Evolutionary conservation across 805 yeast genomes (phyloP), one percentile per base, ranked within the genome.

Genomic region (Torulaspora delbrueckii): DNA sequence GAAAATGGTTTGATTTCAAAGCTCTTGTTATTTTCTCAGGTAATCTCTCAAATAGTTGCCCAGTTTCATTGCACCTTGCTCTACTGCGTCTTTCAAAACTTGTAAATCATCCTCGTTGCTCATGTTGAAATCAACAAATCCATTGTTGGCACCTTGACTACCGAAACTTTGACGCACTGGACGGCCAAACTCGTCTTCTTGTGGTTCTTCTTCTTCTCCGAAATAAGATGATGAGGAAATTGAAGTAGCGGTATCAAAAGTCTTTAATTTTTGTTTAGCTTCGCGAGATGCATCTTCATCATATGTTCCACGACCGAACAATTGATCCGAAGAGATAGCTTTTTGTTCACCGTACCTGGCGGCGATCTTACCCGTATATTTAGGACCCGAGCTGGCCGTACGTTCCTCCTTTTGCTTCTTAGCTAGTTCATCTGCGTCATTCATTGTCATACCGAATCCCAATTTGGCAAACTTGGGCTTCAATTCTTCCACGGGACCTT

Each of bases 271-370:
- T n/a, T 77, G 62, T 52, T 76, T 76, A 1, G 97, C 97, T 66
- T 89, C 96, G 37, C 75, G 75, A 45, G 84, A 84, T 32, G 86
- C 86, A 2, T 73, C 74, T 53, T 85, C 84, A 59, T 88, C 97
- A 60, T 78, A 87, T 22, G 81, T 71, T 35, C 90, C 91, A 60
- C 96, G 82, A 14, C 96, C 96, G 66, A 93, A 93, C 59, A 78
- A 80, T 70, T 90, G 95, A 68, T 93, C 98, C 1, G 97, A 90
- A 0, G 98, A 93, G 52, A 93, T 93, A 39, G 90, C 96, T 75
- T 87, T 91, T 65, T 90, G 96, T 33, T 71, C 72, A 46, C 97
- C 97, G 63, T 77, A 93, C 70, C 88, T 86, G 59, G 72, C 74
- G 31, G 78, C 80, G 25, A 85, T 85, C 53, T 82, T 82, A 30